Conservation (phyloP, 179 eudicot species). For the Beta macrorhiza region DNA sequence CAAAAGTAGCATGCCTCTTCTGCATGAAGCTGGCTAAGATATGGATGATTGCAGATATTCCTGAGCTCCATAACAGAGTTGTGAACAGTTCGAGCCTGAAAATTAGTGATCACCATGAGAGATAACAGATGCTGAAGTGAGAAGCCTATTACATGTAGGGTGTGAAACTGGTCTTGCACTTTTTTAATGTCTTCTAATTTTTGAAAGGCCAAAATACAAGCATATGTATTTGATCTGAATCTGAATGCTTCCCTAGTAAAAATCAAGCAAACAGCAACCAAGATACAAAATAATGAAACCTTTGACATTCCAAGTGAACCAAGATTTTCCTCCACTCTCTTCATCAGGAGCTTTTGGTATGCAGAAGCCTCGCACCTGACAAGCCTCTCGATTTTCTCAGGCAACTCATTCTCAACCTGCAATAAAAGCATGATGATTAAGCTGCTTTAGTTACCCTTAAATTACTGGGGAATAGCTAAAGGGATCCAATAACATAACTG, state of each 20-base stretch:
- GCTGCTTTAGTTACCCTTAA: not conserved
- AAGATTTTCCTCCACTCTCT: slow-evolving; percentile 98
- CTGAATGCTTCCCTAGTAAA: not conserved
- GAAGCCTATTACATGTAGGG: not conserved
- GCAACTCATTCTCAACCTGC: slow-evolving; percentile 91
- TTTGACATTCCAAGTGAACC: slow-evolving; percentile 87
- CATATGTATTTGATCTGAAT: not conserved
- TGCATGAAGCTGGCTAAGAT: slow-evolving; percentile 87
- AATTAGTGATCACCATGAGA: slow-evolving; percentile 22
- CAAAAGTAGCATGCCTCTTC: slow-evolving; percentile 62
- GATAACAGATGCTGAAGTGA: not conserved
- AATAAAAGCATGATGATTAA: not conserved
- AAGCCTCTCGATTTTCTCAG: slow-evolving; percentile 97
- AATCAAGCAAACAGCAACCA: not conserved
- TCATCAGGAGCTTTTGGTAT: slow-evolving; percentile 95
- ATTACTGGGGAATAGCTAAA: not conserved
- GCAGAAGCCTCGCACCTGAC: slow-evolving; percentile 98
- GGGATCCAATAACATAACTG: not conserved
- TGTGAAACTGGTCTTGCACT: not conserved
- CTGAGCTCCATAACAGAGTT: slow-evolving; percentile 98
- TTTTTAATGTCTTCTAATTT: not conserved
- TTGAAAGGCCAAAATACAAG: not conserved
- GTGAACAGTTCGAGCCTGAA: slow-evolving; percentile 87
- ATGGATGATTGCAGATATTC: slow-evolving; percentile 98
- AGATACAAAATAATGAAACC: slow-evolving; percentile 43